Percentiles rank a stretch among this genome's conserved stretches.
Conservation (phyloP, 495 filamentous ascomycete species). For the Letharia lupina region DNA sequence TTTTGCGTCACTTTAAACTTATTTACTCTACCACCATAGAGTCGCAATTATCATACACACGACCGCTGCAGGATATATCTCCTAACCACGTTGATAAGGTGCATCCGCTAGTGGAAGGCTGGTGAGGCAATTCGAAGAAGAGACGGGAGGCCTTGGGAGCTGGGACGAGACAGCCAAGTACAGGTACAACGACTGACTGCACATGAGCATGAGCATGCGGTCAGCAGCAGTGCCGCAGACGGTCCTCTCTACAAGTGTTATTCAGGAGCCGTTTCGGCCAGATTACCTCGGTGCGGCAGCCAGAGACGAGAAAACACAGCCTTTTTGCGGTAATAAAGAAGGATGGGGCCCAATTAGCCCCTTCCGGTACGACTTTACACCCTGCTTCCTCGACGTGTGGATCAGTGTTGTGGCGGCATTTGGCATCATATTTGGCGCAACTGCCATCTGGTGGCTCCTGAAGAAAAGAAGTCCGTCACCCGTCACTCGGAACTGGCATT, state of each 20-base stretch:
- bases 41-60: not conserved
- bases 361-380: conserved; percentile 81
- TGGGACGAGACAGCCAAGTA: conserved; percentile 2
- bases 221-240: conserved; percentile 12
- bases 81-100: not conserved
- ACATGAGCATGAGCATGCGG: conserved; percentile 17
- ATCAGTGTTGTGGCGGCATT: conserved; percentile 66
- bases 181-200: not conserved
- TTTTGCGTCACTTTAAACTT: not conserved
- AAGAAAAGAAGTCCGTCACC: conserved; percentile 54
- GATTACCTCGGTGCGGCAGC: conserved; percentile 23
- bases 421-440: conserved; percentile 65
- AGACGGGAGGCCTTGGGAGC: not conserved
- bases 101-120: not conserved
- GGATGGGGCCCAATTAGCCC: conserved; percentile 93
- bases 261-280: conserved; percentile 12
- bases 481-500: conserved; percentile 85
- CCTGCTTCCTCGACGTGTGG: conserved; percentile 89
- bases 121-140: not conserved
- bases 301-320: conserved; percentile 37
- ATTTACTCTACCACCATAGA: not conserved
- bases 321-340: conserved; percentile 76
- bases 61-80: not conserved
- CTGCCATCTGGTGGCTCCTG: conserved; percentile 67
- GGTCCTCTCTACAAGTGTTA: conserved; percentile 9